Base-by-base conservation (phyloP, 495 filamentous ascomycete species). In the Hypomontagnella submonticulosa region DNA sequence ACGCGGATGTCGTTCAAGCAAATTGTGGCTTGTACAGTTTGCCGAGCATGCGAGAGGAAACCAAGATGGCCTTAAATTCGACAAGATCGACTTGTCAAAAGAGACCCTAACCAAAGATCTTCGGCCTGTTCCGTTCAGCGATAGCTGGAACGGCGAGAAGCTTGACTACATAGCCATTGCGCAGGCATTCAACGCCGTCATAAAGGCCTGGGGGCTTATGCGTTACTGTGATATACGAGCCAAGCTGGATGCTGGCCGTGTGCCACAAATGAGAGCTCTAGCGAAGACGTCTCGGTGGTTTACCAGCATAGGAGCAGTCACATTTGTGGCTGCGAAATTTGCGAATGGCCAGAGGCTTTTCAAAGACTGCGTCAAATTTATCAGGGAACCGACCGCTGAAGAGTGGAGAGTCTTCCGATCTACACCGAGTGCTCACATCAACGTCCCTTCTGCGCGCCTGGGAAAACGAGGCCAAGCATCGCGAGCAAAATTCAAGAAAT, bases 241-340 rank as follows among this genome's bases (percentile, higher is more conserved):
- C 27, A 84, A 85, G 44, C 71, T 93, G 55, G 88, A 80, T 9
- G 75, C 85, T 38, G 75, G 79, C 30, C 85, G 84, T 61, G 76
- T 71, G 30, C 89, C 87, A 78, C 84, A 88, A 58, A 89, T 88
- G 84, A 83, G 85, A 67, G 83, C 87, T 5, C 75, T 92, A 30
- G 85, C 87, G n/a, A 85, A 89, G 67, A 83, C 85, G 3, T 80
- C 89, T 44, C 85, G 89, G 16, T 89, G 88, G 53, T 82, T 91
- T 38, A 89, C 89, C 54, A 80, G 84, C 42, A 81, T 89, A 37
- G 92, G 91, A 0, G 85, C 88, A 32, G 65, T 93, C 32, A 85
- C 84, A 55, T 87, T 90, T 37, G 88, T 92, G 13, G 85, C 80
- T 52, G 92, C 90, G 0, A 78, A 80, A 13, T 78, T 81, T 27